Evolutionary conservation across 176 grass and related monocot species (phyloP), one percentile per base, ranked within the genome.

Genomic region (Chloris gayana): DNA sequence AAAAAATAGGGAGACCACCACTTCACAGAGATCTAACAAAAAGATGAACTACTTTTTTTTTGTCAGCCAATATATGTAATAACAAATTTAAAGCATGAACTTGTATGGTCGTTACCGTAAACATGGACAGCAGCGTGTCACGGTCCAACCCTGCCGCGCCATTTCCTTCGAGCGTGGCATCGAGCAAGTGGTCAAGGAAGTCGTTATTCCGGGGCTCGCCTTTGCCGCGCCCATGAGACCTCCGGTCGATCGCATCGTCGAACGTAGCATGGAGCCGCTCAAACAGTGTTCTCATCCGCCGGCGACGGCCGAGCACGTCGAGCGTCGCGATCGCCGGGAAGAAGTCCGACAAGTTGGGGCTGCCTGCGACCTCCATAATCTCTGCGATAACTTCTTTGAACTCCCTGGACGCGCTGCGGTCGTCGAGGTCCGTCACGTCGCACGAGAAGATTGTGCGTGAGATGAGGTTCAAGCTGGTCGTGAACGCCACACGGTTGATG

Each of bases 341-440:
- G 66, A 89, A 86, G 81, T 95, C 89, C 0, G 93, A 96, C 9
- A 92, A 7, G 82, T 96, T 90, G 0, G 85, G 51, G 1, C 26
- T 42, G 5, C 79, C 90, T 1, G 0, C 79, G 1, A 12, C 2
- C 31, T 62, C 83, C 87, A 90, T 82, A 58, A 90, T 78, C 6
- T 27, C 75, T 14, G 47, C 34, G 32, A 90, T 59, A 9, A 60
- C 22, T 0, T 76, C n/a, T 27, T 81, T 78, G 50, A 92, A 88
- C 54, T 75, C 84, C 33, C 75, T 81, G 4, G 85, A 84, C 41
- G 8, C 21, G 32, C 6, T 25, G 0, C 1, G 31, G 90, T 90
- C 44, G 38, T 85, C 24, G 42, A 88, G 76, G 39, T 4, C 32
- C 0, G 79, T 27, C 3, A 89, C 50, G 74, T 93, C 87, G 9